phyloP scores from a whole-genome alignment of 2,329 filamentous ascomycete genomes.

The Phoma sp. region DNA sequence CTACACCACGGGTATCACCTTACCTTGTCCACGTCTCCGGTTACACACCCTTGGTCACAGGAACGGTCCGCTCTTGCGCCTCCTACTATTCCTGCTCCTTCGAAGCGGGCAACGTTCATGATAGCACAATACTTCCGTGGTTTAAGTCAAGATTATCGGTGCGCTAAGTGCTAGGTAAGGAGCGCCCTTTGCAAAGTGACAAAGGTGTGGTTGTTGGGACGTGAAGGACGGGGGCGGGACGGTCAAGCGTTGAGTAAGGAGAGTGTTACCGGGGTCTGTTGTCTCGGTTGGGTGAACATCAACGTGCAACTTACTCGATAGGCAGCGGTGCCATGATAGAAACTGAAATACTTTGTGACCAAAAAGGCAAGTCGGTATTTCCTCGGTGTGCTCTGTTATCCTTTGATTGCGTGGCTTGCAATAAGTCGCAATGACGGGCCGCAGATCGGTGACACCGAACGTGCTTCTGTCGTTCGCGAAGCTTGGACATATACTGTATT shows the following conservation, averaged over 20 bases:
- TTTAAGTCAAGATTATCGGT: background rate
- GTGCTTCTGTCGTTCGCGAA: background rate
- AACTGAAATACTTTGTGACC: no score
- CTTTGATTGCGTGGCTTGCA: constrained; percentile 7
- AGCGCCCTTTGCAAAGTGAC: background rate
- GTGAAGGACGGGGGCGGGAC: background rate
- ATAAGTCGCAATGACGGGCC: background rate
- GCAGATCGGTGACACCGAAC: constrained; percentile 7
- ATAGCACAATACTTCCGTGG: background rate
- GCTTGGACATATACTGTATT: constrained; percentile 1
- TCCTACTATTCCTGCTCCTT: background rate
- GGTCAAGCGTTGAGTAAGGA: constrained; percentile 1
- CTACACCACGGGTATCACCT: background rate
- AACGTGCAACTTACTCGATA: no score
- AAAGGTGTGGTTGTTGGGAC: background rate
- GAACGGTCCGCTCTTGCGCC: constrained; percentile 1
- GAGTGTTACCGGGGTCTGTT: background rate
- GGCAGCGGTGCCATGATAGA: no score
- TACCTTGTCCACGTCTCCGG: background rate
- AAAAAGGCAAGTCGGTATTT: no score
- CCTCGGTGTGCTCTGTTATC: background rate
- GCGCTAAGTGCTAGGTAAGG: background rate
- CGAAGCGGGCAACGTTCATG: background rate
- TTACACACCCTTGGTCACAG: background rate
- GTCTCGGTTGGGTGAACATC: background rate